These are phyloP conservation scores for Calcarisporium arbuscula DNA, from an alignment of 2,329 filamentous ascomycete species.

Conservation along the genomic window DNA sequence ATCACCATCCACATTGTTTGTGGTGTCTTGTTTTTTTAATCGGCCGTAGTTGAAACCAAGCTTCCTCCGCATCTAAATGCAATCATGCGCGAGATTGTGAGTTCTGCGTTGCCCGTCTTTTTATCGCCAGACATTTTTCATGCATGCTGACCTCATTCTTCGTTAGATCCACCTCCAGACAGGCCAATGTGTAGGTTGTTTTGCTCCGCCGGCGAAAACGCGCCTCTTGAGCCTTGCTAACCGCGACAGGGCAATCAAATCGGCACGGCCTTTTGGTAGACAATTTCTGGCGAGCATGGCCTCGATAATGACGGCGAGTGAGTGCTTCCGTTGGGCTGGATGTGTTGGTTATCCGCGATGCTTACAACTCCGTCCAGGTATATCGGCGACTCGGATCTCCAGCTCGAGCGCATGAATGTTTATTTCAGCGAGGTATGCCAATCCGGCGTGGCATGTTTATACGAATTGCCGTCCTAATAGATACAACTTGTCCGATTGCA, in stretches of 20 bases:
- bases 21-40: neutral
- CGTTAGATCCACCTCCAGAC: constrained; percentile 96
- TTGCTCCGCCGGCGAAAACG: constrained; percentile 9
- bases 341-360: neutral
- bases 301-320: constrained; percentile 86
- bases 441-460: neutral
- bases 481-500: too few relatives aligned
- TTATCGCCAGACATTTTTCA: neutral
- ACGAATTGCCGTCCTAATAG: neutral
- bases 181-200: constrained; percentile 87
- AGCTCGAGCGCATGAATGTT: constrained; percentile 99
- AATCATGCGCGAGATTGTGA: constrained; percentile 10
- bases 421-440: constrained; percentile 76
- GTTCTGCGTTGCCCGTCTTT: constrained; percentile 1
- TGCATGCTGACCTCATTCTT: constrained; percentile 44
- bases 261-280: constrained; percentile 93
- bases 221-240: constrained; percentile 2
- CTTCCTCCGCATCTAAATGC: neutral
- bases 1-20: neutral
- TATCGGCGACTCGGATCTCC: constrained; percentile 94
- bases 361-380: constrained; percentile 51
- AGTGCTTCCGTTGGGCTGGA: neutral
- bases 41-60: too few relatives aligned
- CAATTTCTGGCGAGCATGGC: constrained; percentile 84
- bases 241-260: constrained; percentile 90